Base-by-base conservation (phyloP, 2,329 filamentous ascomycete species). In the Capronia americana region DNA sequence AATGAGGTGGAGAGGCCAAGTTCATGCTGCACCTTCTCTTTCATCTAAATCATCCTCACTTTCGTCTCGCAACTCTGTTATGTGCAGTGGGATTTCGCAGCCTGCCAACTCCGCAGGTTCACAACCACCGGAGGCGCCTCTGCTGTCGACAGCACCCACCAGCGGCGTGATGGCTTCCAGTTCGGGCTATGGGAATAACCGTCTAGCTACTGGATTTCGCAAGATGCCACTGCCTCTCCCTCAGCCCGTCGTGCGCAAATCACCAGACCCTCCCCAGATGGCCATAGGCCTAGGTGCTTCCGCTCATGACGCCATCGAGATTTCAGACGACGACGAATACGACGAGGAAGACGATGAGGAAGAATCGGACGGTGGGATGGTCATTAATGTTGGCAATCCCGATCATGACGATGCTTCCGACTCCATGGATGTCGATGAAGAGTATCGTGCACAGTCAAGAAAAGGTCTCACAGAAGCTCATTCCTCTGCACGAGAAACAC, bases 361-460 rank as follows among this genome's bases (percentile, higher is more conserved):
- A 34, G 73, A 73, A 12, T 69, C 70, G 26, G 74, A 74, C 17
- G 79, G 76, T 1, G 79, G 78, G 0, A 81, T 82, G 60, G 64
- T 81, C 72, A 68, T 82, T 63, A 82, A 82, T 59, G 72, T 81
- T 57, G 76, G 77, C 32, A 41, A 51, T 34, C 7, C 51, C 26
- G 66, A 71, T 5, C 60, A 67, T 51, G 62, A 70, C 7, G 66
- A 72, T 30, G 67, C 50, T 14, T 26, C 63, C 51, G 50, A 55
- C 56, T 46, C 48, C 2, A 65, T 64, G 55, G 57, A 20, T 24
- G 30, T 66, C 30, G 60, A 65, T 57, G 55, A 59, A 26, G 60
- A 69, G 12, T 44, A 53, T 12, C 46, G 32, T 23, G n/a, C 28
- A 2, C n/a, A 34, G 7, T 20, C 55, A 41, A 34, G 28, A 61